Evolutionary conservation across 257 asterid species (phyloP).

Genomic region (Galeopsis tetrahit): DNA sequence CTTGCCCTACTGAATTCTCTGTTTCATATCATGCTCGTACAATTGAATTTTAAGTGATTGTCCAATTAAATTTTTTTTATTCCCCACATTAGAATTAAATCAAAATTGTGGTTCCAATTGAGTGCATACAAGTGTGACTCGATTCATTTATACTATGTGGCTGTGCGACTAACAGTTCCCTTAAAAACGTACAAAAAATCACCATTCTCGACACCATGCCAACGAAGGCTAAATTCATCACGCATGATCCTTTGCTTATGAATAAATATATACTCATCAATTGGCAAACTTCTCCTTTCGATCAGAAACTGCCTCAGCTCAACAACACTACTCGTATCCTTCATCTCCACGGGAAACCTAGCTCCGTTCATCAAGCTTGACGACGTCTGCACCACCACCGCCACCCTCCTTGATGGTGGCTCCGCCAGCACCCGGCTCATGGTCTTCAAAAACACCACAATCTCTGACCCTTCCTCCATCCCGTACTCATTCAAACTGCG

Average conservation of each 20-base stretch:
- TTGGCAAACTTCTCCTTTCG: conserved; percentile 51
- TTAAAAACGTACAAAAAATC: conserved; percentile 64
- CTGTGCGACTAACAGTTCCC: conserved; percentile 54
- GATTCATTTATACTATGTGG: too few relatives aligned
- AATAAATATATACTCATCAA: conserved; percentile 77
- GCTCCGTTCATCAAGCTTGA: conserved; percentile 63
- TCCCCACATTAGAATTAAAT: too few relatives aligned
- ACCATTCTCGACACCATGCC: conserved; percentile 80
- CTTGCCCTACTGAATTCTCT: too few relatives aligned
- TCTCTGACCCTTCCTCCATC: conserved; percentile 45
- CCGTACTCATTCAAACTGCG: conserved; percentile 55
- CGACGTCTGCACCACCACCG: conserved; percentile 60
- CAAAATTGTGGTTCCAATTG: too few relatives aligned
- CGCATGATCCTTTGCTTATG: conserved; percentile 85
- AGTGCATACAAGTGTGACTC: too few relatives aligned
- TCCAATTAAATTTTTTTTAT: too few relatives aligned
- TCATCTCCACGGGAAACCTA: conserved; percentile 59
- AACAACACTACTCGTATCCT: conserved; percentile 49
- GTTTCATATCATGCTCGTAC: too few relatives aligned
- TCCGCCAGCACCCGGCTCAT: conserved; percentile 40
- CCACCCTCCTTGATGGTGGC: conserved; percentile 49
- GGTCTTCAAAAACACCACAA: conserved; percentile 50
- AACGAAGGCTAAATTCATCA: conserved; percentile 62
- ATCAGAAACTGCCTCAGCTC: conserved; percentile 55
- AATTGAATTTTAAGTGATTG: too few relatives aligned